Percentiles rank a stretch among this genome's conserved stretches.
phyloP scores from a whole-genome alignment of 2,329 filamentous ascomycete genomes.

The Lachnellula suecica region DNA sequence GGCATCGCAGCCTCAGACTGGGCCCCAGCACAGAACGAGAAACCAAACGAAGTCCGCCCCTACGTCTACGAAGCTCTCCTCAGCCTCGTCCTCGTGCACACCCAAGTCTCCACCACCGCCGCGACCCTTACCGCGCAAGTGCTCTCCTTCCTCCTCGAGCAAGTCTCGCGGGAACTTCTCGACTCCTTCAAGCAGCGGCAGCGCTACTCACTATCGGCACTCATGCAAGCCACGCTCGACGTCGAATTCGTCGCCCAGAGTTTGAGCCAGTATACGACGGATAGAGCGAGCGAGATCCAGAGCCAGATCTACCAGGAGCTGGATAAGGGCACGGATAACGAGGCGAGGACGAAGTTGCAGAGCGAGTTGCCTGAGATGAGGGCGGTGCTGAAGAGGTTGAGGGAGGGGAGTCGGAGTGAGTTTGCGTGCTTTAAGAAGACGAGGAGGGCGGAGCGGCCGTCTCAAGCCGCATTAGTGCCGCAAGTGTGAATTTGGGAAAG shows the following conservation, averaged over 20 bases:
- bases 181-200: conserved; percentile 68
- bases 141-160: conserved; percentile 82
- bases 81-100: conserved; percentile 85
- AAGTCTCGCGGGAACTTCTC: conserved; percentile 77
- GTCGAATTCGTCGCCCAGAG: conserved; percentile 97
- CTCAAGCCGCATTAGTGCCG: not conserved
- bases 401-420: conserved; percentile 79
- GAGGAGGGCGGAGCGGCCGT: conserved; percentile 19
- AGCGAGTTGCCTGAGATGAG: conserved; percentile 89
- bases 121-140: conserved; percentile 76
- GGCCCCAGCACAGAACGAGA: conserved; percentile 56
- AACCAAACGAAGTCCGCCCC: conserved; percentile 74
- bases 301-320: conserved; percentile 90
- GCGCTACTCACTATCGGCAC: conserved; percentile 72
- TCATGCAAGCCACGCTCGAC: conserved; percentile 97
- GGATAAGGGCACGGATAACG: conserved; percentile 85
- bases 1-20: conserved; percentile 73
- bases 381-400: conserved; percentile 76
- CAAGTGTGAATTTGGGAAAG: not conserved
- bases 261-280: conserved; percentile 83
- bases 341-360: conserved; percentile 77
- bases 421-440: conserved; percentile 80
- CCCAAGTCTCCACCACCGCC: conserved; percentile 80
- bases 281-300: conserved; percentile 77
- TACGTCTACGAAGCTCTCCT: conserved; percentile 91